phyloP scores from a whole-genome alignment of 1,284 basidiomycete species.

The Ganoderma leucocontextum region DNA sequence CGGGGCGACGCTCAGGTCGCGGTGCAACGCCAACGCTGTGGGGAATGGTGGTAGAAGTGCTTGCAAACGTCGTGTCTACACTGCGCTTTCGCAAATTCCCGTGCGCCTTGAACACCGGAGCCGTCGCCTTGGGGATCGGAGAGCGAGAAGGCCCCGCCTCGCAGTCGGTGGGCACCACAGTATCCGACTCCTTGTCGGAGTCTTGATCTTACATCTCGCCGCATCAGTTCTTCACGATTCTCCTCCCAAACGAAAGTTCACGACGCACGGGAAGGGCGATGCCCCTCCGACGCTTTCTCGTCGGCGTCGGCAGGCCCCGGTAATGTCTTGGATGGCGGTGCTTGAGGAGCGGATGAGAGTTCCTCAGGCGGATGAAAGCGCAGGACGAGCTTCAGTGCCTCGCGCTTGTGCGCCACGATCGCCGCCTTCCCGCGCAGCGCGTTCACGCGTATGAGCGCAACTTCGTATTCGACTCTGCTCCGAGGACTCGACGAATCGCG shows the following conservation, averaged over 20 bases:
- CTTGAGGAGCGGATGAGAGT: background rate
- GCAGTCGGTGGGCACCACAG: slow-evolving; percentile 1
- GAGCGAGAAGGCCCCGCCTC: background rate
- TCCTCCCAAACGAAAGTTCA: background rate
- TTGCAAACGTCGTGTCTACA: background rate
- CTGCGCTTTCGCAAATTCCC: background rate
- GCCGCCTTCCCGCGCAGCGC: background rate
- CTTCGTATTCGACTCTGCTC: background rate
- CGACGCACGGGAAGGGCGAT: background rate
- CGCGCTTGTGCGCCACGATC: background rate
- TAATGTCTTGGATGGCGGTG: background rate
- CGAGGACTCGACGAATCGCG: background rate
- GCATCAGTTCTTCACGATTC: too few species aligned
- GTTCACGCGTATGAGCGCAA: background rate
- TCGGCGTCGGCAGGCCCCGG: background rate
- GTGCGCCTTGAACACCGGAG: background rate
- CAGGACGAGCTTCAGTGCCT: background rate
- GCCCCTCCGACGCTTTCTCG: background rate
- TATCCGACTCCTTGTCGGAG: background rate
- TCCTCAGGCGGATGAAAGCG: background rate
- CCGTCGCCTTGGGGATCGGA: background rate
- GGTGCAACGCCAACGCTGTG: background rate
- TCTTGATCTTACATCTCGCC: background rate
- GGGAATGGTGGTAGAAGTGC: background rate
- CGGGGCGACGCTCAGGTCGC: background rate